Base-by-base conservation (phyloP, 495 filamentous ascomycete species). In the Entonaema liquescens region DNA sequence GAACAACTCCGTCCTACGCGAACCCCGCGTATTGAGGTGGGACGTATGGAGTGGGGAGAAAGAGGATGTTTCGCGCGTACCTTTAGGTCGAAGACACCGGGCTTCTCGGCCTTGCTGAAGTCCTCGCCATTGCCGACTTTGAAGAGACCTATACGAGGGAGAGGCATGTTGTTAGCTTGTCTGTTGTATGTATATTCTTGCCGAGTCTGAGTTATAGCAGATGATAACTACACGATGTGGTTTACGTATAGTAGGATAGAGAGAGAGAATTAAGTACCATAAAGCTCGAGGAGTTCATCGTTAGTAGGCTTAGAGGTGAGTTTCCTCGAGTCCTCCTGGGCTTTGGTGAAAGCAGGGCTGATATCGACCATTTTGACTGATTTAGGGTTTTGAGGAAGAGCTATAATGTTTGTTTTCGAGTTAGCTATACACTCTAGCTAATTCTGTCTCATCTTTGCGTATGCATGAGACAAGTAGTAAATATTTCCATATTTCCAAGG, bases 271-370 rank as follows among this genome's bases (percentile, higher is more conserved):
- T 59, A 69, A 74, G 66, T 61, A 84, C 83, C 81, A 56, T 84
- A 85, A 69, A 84, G 78, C 62, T 81, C 83, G 69, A 89, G 83
- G 21, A 89, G 80, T 25, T 89, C 84, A 13, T 86, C 80, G 79
- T 88, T 86, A 69, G 59, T 76, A 11, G 87, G 88, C 82, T 87
- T 88, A 63, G 80, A 78, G 59, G 84, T 87, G 60, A 92, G 83
- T 82, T 91, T 89, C 77, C 85, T 85, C 79, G 80, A 85, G 69
- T 92, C 88, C 76, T 83, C 83, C 70, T 90, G 86, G 59, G 91
- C 87, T 71, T 82, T 84, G 72, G 85, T 74, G 81, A 90, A 90
- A 44, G 82, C 86, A 54, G 81, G 77, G 76, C 78, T 82, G 28
- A 77, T 67, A 36, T 75, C 68, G 60, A 79, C 72, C 83, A 85